Evolutionary conservation across 116 monocot genomes (phyloP), one percentile per base, ranked within the genome.

Genomic region (Posidonia oceanica): DNA sequence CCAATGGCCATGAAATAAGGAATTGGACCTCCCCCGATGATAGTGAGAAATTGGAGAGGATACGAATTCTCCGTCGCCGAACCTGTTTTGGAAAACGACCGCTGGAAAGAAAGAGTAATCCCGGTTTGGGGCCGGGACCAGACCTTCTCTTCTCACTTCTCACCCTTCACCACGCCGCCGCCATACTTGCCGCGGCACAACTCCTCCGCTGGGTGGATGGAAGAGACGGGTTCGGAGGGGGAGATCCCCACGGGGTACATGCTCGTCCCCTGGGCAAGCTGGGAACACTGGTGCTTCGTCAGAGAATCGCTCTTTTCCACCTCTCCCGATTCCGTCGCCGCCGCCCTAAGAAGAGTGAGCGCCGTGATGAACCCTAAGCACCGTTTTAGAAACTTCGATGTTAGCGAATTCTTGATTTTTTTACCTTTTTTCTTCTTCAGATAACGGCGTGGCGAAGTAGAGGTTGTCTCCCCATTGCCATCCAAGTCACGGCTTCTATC

Each of bases 231-330:
- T 10, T 42, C 44, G 2, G 55, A 80, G 58, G 82, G 75, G 8
- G 76, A 82, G 51, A 72, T 80, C 53, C 75, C 71, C 5, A 36
- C 77, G 4, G 83, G 89, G 15, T 77, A 84, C 79, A 98, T 85
- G 80, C 76, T 84, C 41, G 97, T 98, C 3, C 97, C 97, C 0
- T 98, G 92, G 97, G 80, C 82, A 37, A 89, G 79, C 79, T 98
- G 97, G 97, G 80, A 81, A 5, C 83, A 97, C 61, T 97, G 97
- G 97, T 72, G 76, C 59, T 78, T 82, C 74, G 83, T 98, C 52
- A 70, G 85, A n/a, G 82, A 89, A 7, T 79, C 77, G 54, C 75
- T 98, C 73, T 90, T 98, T 84, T 98, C 97, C 14, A 59, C 89
- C 55, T 83, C 80, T 13, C 77, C 80, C 5, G 81, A 78, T 3